These are phyloP conservation scores for Sphaerostilbella broomeana DNA, from an alignment of 2,329 filamentous ascomycete genomes.

Conservation along the genomic window DNA sequence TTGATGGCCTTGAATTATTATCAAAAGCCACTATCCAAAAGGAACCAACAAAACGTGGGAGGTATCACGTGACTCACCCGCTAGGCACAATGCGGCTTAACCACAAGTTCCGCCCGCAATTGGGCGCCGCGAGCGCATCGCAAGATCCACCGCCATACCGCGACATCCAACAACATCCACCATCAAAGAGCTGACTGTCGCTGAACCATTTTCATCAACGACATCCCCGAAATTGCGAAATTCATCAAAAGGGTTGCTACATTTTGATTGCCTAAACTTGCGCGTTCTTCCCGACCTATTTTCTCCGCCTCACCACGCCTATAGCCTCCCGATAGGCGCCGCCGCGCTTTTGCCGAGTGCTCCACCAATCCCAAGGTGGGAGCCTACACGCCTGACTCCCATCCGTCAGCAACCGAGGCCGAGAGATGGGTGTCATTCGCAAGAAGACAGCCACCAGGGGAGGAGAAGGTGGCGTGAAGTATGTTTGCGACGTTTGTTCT, in stretches of 20 bases:
- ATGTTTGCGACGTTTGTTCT: constrained; percentile 94
- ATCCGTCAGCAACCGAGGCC: constrained; percentile 3
- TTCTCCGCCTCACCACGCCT: background rate
- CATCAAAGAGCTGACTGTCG: constrained; percentile 11
- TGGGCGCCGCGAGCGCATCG: constrained; percentile 7
- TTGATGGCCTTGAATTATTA: too few species aligned
- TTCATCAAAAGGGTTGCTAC: constrained; percentile 27
- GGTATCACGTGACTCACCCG: too few species aligned
- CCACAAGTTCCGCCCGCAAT: constrained; percentile 4
- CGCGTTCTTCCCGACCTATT: constrained; percentile 15
- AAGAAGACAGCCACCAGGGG: constrained; percentile 87
- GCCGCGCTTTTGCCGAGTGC: constrained; percentile 11
- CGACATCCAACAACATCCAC: constrained; percentile 14
- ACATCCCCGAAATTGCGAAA: constrained; percentile 10
- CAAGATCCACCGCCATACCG: constrained; percentile 13
- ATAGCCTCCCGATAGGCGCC: background rate
- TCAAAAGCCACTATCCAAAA: too few species aligned
- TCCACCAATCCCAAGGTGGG: constrained; percentile 10
- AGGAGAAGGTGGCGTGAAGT: constrained; percentile 85
- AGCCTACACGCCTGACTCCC: constrained; percentile 6
- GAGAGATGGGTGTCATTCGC: constrained; percentile 80
- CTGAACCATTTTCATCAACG: constrained; percentile 15
- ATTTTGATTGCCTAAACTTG: constrained; percentile 12
- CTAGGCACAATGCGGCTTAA: too few species aligned
- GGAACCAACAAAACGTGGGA: too few species aligned